Base-by-base conservation (phyloP, 2,329 filamentous ascomycete species). In the Pseudogymnoascus sp. region DNA sequence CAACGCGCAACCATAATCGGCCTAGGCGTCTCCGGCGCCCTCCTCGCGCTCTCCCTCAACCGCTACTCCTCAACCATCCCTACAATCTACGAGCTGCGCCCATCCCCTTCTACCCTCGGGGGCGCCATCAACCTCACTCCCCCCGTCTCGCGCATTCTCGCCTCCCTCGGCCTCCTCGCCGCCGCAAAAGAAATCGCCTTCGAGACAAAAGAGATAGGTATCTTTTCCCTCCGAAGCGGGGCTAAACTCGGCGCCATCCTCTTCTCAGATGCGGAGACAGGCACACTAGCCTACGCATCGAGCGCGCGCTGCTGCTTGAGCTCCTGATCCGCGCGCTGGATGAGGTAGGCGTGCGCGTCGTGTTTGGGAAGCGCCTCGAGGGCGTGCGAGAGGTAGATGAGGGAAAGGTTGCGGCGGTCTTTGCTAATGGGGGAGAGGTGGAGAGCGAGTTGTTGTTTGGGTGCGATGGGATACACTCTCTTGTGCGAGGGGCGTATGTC, bases 21-120 rank as follows among this genome's bases (percentile, higher is more conserved):
- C 40, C 80, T 78, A 6, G 80, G 81, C 23, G 79, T 82, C 25
- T 76, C 80, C 16, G 81, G 81, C 38, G 75, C 82, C 28, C 73
- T 78, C 14, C 77, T 79, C 47, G 80, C 82, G 16, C 73, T 82
- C 47, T 74, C 79, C 11, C 73, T 81, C 61, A 76, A 75, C 38
- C 77, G 78, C 65, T 77, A 76, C 68, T 64, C 70, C 5, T 75
- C 77, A 25, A 50, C 70, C 25, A 75, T 81, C 67, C 47, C 47
- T 53, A 77, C 75, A 42, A 74, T 83, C 63, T 80, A 77, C 67
- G 80, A 82, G 68, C 74, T 80, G 50, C 77, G 79, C 0, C 72
- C 76, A 1, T 68, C 73, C 35, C 75, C 78, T 3, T 76, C 78
- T 11, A 78, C 77, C 0, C 77, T 79, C 66, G 72, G 77, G 67